phyloP scores from a whole-genome alignment of 2,329 filamentous ascomycete species.

The Phyllosticta citriasiana region DNA sequence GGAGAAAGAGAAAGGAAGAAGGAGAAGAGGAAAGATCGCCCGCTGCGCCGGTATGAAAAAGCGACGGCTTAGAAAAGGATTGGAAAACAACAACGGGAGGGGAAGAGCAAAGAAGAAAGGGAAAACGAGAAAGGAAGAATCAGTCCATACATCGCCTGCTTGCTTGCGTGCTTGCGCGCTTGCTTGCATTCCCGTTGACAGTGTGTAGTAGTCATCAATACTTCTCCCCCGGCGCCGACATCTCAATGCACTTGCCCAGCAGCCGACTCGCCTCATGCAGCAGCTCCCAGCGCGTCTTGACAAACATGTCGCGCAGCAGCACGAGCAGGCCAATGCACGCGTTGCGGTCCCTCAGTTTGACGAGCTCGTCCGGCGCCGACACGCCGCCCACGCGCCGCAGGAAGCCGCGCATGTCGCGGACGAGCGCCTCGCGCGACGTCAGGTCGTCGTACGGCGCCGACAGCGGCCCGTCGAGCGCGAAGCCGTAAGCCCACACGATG shows the following conservation, averaged over 20 bases:
- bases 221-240: conserved; percentile 27
- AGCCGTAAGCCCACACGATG: conserved; percentile 93
- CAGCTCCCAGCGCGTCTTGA: conserved; percentile 80
- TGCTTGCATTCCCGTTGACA: no score
- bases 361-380: conserved; percentile 65
- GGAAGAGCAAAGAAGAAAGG: no score
- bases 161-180: no score
- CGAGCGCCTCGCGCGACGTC: conserved; percentile 52
- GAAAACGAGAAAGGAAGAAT: no score
- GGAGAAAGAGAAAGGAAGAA: no score
- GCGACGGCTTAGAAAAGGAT: no score
- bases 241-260: conserved; percentile 68
- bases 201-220: not conserved
- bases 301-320: conserved; percentile 72
- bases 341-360: conserved; percentile 65
- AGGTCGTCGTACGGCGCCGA: conserved; percentile 40
- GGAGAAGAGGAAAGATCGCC: no score
- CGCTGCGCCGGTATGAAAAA: no score
- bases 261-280: conserved; percentile 77
- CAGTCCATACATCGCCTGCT: no score
- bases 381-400: conserved; percentile 63
- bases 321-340: conserved; percentile 71
- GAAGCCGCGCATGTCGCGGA: conserved; percentile 70
- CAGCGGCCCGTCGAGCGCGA: conserved; percentile 74
- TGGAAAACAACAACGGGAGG: no score